Percentiles rank a stretch among this genome's conserved stretches.
Evolutionary conservation across 2,329 filamentous ascomycete species (phyloP).

Genomic region (Neofusicoccum cordaticola): DNA sequence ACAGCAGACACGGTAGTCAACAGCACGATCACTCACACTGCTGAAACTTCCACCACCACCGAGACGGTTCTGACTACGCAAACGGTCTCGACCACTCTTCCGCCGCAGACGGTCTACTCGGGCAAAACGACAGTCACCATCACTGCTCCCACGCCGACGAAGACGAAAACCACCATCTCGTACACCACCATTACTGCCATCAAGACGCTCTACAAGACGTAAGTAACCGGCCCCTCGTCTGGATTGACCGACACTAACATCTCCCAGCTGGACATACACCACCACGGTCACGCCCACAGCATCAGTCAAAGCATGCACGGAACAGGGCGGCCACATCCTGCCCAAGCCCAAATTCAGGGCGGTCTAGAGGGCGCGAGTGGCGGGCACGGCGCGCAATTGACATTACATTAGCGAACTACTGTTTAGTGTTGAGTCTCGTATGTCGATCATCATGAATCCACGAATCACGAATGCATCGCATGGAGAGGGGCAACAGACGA

Average conservation of each 20-base stretch:
- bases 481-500: not conserved
- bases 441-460: not conserved
- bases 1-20: conserved; percentile 30
- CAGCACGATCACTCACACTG: conserved; percentile 31
- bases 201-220: conserved; percentile 33
- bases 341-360: not conserved
- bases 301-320: conserved; percentile 34
- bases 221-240: not conserved
- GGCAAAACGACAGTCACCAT: conserved; percentile 33
- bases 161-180: conserved; percentile 27
- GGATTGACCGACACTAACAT: not conserved
- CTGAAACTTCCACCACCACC: conserved; percentile 28
- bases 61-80: conserved; percentile 27
- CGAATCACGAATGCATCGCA: not conserved
- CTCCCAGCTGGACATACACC: conserved; percentile 26
- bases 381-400: no score
- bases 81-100: conserved; percentile 29
- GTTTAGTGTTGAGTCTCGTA: not conserved
- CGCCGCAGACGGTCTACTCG: conserved; percentile 35
- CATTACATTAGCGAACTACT: not conserved
- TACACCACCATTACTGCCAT: conserved; percentile 30
- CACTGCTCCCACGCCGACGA: conserved; percentile 37
- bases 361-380: not conserved
- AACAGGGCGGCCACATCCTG: conserved; percentile 30
- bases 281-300: conserved; percentile 37